Evolutionary conservation across 1,139 yeast genomes (phyloP), one percentile per base, ranked within the genome.

Genomic region (Kodamaea fungicola): DNA sequence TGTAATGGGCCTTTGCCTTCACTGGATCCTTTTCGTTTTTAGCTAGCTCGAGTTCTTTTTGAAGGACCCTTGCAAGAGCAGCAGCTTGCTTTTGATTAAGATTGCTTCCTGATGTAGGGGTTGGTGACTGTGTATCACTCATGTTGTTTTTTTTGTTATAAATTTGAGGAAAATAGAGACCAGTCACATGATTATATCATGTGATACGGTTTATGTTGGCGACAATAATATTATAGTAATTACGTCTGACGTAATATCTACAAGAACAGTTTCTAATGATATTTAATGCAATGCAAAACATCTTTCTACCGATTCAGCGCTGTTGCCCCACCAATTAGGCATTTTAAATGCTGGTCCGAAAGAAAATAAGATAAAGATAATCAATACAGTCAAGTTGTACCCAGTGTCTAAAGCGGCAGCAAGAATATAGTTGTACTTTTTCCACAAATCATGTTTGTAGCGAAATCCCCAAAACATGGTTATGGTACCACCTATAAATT

Each of bases 1-100:
- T 68, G 45, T 77, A 63, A 51, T 83, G 87, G 45, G 74, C 78
- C 52, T 76, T 77, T 7, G 92, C 92, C 46, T 76, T 80, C 1
- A 77, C 81, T 8, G 85, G 75, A 34, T 78, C 81, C 29, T 54
- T 52, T 2, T 73, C 69, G 3, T 70, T 68, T 48, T 75, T 76
- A 1, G 89, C 94, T 42, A 76, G 76, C 27, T 76, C 78, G 41
- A 80, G 72, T 50, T 82, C 88, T 33, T 73, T 67, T 41, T 76
- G 80, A 48, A 83, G 78, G 21, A 67, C 71, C 44, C 65, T 71
- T 6, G 83, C 74, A 42, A 87, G 65, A 53, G 79, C 81, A 32
- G 80, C 78, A 34, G 81, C 78, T 50, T 80, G 86, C 30, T 64
- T 64, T 12, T 33, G 42, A 12, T 34, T 36, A n/a, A 35, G 30